Conservation (phyloP, 768 basidiomycete species). For the Pisolithus sp. region DNA sequence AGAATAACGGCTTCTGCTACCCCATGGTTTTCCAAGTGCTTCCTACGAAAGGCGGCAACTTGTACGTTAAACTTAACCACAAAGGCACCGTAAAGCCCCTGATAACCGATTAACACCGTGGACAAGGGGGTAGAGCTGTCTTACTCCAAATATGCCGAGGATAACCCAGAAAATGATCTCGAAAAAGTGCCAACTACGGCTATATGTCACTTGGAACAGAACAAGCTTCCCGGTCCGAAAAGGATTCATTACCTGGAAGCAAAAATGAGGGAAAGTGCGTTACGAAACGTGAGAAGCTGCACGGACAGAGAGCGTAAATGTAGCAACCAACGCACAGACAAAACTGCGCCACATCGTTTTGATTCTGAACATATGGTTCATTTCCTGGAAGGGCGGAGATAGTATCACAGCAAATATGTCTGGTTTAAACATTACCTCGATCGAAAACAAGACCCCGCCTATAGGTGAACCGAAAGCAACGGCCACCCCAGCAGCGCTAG, state of each 20-base stretch:
- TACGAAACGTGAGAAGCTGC: constrained; percentile 11
- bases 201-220: constrained; percentile 96
- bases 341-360: constrained; percentile 99
- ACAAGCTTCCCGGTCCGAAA: constrained; percentile 97
- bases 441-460: constrained; percentile 94
- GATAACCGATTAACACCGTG: constrained; percentile 9
- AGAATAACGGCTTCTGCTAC: constrained; percentile 86
- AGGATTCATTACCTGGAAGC: constrained; percentile 86
- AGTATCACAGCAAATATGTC: neutral
- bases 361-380: constrained; percentile 96
- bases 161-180: constrained; percentile 96
- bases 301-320: constrained; percentile 89
- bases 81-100: constrained; percentile 97
- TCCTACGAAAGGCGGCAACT: constrained; percentile 89
- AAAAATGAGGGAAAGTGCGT: constrained; percentile 16
- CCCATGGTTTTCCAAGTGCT: constrained; percentile 76
- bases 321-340: constrained; percentile 94
- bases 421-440: constrained; percentile 57
- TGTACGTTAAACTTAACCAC: constrained; percentile 96
- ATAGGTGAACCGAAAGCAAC: constrained; percentile 99
- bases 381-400: constrained; percentile 59
- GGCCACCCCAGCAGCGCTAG: constrained; percentile 96
- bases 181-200: constrained; percentile 98
- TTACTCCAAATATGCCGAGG: constrained; percentile 91
- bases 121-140: constrained; percentile 11